A percentile compares a stretch with the other conserved stretches of the same genome.
These are phyloP conservation scores for Tylopilus sp. DNA, from an alignment of 768 basidiomycete genomes.

Conservation along the genomic window DNA sequence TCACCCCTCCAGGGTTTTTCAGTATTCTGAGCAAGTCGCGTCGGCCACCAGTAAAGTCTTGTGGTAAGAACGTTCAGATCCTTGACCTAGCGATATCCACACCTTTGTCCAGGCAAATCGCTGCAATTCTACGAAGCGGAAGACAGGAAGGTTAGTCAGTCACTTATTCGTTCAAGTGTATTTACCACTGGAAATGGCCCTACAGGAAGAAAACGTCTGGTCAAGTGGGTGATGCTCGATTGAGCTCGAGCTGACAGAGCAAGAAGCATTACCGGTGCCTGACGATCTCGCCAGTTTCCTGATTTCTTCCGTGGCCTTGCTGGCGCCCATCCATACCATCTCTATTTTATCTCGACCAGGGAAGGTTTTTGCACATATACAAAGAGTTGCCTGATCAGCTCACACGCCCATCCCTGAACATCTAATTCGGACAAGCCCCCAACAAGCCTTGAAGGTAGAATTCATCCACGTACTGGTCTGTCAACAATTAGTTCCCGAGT, in stretches of 20 bases:
- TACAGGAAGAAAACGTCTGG: background rate
- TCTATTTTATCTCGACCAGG: constrained; percentile 4
- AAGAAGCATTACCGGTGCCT: constrained; percentile 6
- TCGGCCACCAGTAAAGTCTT: constrained; percentile 8
- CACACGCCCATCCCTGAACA: background rate
- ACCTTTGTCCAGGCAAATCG: constrained; percentile 9
- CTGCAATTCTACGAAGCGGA: constrained; percentile 7
- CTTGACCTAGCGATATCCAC: background rate
- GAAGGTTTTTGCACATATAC: background rate
- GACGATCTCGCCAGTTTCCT: constrained; percentile 10
- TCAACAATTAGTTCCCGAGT: background rate
- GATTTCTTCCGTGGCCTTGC: constrained; percentile 12
- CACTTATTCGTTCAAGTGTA: background rate
- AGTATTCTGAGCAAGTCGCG: constrained; percentile 18
- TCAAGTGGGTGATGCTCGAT: background rate
- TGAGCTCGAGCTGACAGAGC: constrained; percentile 6
- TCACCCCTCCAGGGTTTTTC: constrained; percentile 10
- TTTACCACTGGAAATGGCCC: constrained; percentile 5
- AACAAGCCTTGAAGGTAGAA: background rate
- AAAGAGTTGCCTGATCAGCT: background rate
- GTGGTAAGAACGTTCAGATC: background rate
- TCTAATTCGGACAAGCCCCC: background rate
- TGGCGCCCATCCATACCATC: background rate
- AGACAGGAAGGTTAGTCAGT: constrained; percentile 9
- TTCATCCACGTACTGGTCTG: constrained; percentile 10